A percentile compares a stretch with the other conserved stretches of the same genome.
These are phyloP conservation scores for Suillus clintonianus DNA, from an alignment of 768 basidiomycete species.

Conservation along the genomic window DNA sequence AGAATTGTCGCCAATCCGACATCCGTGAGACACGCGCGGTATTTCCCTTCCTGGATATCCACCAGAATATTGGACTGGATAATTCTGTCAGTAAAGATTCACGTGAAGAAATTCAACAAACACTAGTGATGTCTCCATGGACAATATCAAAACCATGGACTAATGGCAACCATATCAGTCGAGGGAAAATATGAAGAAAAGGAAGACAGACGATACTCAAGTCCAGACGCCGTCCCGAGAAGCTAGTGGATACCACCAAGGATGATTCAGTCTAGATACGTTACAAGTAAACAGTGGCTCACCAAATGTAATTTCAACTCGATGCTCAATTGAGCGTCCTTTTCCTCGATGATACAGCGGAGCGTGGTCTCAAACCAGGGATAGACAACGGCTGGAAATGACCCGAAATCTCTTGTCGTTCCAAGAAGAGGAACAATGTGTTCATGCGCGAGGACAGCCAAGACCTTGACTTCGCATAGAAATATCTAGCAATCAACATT, in stretches of 20 bases:
- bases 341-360: slow-evolving; percentile 4
- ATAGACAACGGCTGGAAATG: slow-evolving; percentile 16
- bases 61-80: slow-evolving; percentile 44
- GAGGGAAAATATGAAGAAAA: background rate
- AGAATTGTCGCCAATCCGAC: slow-evolving; percentile 43
- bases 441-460: slow-evolving; percentile 15
- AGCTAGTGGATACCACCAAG: background rate
- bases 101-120: background rate
- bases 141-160: background rate
- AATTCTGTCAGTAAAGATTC: background rate
- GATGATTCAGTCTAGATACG: background rate
- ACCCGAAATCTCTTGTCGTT: slow-evolving; percentile 8
- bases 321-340: slow-evolving; percentile 2
- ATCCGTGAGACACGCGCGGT: slow-evolving; percentile 40
- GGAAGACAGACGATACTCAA: background rate
- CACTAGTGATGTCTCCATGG: slow-evolving; percentile 4
- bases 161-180: background rate
- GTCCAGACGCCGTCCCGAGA: background rate
- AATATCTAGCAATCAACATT: slow-evolving; percentile 9
- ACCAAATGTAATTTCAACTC: slow-evolving; percentile 16
- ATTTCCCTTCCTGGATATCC: slow-evolving; percentile 26
- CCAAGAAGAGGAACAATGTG: slow-evolving; percentile 20
- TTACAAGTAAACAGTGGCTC: background rate
- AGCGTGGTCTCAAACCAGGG: slow-evolving; percentile 13
- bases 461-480: slow-evolving; percentile 13